Percentiles rank a stretch among this genome's conserved stretches.
These are phyloP conservation scores for Suillus subalutaceus DNA, from an alignment of 768 basidiomycete species.

Conservation along the genomic window DNA sequence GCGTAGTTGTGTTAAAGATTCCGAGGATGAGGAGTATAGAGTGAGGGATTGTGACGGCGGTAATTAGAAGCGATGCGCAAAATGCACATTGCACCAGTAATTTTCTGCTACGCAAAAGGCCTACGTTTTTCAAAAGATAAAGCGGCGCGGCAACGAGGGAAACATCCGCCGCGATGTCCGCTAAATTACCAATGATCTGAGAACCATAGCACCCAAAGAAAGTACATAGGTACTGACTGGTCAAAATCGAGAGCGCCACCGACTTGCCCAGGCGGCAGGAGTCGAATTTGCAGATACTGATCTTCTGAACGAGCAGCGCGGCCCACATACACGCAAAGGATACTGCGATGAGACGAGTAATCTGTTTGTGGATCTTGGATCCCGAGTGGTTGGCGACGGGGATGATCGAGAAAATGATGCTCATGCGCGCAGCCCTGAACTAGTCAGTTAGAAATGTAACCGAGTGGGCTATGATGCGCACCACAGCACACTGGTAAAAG, in stretches of 20 bases:
- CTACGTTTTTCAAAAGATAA: conserved; percentile 12
- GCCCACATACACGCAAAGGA: conserved; percentile 29
- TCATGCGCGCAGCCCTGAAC: conserved; percentile 26
- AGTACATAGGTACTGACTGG: conserved; percentile 20
- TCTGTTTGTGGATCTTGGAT: conserved; percentile 10
- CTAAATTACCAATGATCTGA: conserved; percentile 13
- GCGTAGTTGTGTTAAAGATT: background rate
- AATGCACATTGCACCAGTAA: conserved; percentile 25
- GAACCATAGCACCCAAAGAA: background rate
- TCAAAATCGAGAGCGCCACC: conserved; percentile 22
- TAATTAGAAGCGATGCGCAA: conserved; percentile 22
- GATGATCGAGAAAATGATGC: conserved; percentile 28
- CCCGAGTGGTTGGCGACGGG: conserved; percentile 16
- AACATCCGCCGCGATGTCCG: conserved; percentile 23
- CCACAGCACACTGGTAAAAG: conserved; percentile 25
- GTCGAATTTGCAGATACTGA: conserved; percentile 10
- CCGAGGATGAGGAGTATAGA: conserved; percentile 11
- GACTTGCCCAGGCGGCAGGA: conserved; percentile 8
- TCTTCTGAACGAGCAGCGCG: conserved; percentile 20
- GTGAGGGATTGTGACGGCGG: conserved; percentile 23
- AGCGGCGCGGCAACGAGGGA: conserved; percentile 23
- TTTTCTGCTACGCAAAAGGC: conserved; percentile 16
- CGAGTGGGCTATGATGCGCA: background rate
- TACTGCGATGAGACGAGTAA: conserved; percentile 12
- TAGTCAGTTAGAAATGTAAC: conserved; percentile 5